Evolutionary conservation across 2,329 filamentous ascomycete genomes (phyloP).

Genomic region (Pezicula neosporulosa): DNA sequence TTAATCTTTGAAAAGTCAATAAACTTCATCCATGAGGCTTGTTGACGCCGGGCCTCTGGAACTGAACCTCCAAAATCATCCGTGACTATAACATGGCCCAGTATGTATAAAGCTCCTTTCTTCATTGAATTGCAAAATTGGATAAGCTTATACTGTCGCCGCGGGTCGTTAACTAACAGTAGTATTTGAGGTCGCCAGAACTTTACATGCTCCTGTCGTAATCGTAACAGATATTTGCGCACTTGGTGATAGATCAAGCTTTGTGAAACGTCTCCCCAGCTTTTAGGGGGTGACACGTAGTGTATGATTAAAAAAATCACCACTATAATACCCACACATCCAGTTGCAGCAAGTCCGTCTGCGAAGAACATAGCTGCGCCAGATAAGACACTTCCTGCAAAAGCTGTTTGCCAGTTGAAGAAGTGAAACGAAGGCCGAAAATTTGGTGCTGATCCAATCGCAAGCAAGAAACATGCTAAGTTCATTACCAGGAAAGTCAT

Average conservation of each 20-base stretch:
- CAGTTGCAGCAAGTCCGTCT: constrained; percentile 74
- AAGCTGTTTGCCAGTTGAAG: constrained; percentile 82
- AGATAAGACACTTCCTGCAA: constrained; percentile 70
- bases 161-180: constrained; percentile 76
- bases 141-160: constrained; percentile 78
- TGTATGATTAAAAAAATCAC: constrained; percentile 83
- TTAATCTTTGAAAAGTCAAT: constrained; percentile 86
- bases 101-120: constrained; percentile 77
- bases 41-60: constrained; percentile 76
- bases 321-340: constrained; percentile 69
- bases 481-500: constrained; percentile 93
- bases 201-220: constrained; percentile 86
- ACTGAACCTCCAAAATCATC: constrained; percentile 77
- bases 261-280: constrained; percentile 88
- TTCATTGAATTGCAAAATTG: constrained; percentile 91
- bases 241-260: constrained; percentile 88
- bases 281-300: constrained; percentile 79
- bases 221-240: constrained; percentile 78
- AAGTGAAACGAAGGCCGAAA: constrained; percentile 87
- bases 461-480: constrained; percentile 79
- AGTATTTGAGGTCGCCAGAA: constrained; percentile 91
- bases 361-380: constrained; percentile 88
- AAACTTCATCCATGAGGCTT: constrained; percentile 76
- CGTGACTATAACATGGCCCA: constrained; percentile 85
- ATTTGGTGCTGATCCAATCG: constrained; percentile 84